Conservation (phyloP, 148 eudicot species). For the Cornus kousa region DNA sequence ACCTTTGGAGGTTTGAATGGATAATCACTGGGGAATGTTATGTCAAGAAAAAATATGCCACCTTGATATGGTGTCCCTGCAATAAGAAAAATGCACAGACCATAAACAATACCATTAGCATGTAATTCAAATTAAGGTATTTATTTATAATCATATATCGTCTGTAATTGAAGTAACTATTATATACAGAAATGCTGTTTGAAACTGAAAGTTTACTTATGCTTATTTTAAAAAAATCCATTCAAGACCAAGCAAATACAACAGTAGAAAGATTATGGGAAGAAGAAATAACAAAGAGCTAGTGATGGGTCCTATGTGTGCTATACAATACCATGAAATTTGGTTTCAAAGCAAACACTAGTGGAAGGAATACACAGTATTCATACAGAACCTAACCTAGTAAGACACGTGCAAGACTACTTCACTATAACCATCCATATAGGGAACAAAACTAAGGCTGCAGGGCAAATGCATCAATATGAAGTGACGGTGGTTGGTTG, state of each 20-base stretch:
- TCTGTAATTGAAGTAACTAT: neutral
- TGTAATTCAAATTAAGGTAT: neutral
- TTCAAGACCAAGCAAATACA: neutral
- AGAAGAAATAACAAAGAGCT: too few relatives aligned
- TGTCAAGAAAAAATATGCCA: conserved; percentile 92
- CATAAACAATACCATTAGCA: neutral
- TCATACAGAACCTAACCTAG: too few relatives aligned
- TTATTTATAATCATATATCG: neutral
- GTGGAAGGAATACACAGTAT: too few relatives aligned
- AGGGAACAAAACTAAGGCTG: too few relatives aligned
- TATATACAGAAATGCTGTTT: neutral
- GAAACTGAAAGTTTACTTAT: neutral
- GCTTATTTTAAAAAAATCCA: neutral
- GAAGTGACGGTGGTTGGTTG: too few relatives aligned
- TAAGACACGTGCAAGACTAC: too few relatives aligned
- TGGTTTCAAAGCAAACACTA: too few relatives aligned
- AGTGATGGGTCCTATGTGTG: too few relatives aligned
- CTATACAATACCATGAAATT: too few relatives aligned
- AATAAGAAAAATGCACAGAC: conserved; percentile 7
- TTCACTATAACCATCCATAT: too few relatives aligned
- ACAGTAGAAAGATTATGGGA: too few relatives aligned
- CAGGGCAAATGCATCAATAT: too few relatives aligned
- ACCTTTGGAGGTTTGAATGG: conserved; percentile 94
- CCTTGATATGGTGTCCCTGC: conserved; percentile 92
- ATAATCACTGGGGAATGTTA: conserved; percentile 75